These are phyloP conservation scores for Brassica incana DNA, from an alignment of 345 rosid genomes.

Conservation along the genomic window DNA sequence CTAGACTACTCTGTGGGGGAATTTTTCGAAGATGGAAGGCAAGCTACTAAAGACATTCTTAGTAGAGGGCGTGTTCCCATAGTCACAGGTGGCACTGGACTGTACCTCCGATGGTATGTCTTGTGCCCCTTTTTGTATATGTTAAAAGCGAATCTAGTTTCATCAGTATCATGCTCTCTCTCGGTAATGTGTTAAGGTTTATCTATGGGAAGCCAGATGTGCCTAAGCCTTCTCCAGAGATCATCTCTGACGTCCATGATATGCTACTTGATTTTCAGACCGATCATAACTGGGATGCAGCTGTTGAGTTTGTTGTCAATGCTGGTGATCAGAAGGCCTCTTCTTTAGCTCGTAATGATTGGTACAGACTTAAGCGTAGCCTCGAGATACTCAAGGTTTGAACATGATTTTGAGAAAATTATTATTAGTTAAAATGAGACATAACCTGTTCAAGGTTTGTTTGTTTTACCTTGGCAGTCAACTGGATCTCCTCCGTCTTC, in stretches of 20 bases:
- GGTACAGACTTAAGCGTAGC: slow-evolving; percentile 89
- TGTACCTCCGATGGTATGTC: slow-evolving; percentile 84
- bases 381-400: slow-evolving; percentile 92
- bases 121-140: not conserved
- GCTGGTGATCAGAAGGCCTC: slow-evolving; percentile 75
- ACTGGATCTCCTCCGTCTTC: slow-evolving; percentile 90
- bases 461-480: slow-evolving; percentile 48
- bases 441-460: slow-evolving; percentile 24
- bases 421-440: not conserved
- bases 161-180: not conserved
- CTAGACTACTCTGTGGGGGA: slow-evolving; percentile 92
- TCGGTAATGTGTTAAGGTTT: slow-evolving; percentile 54
- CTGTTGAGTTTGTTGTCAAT: slow-evolving; percentile 68
- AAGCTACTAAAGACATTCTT: slow-evolving; percentile 66
- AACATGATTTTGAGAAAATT: not conserved
- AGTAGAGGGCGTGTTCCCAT: slow-evolving; percentile 66
- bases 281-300: slow-evolving; percentile 74
- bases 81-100: slow-evolving; percentile 89
- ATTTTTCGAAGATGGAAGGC: slow-evolving; percentile 76
- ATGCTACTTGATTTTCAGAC: slow-evolving; percentile 64
- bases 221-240: slow-evolving; percentile 74
- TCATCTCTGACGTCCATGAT: slow-evolving; percentile 56
- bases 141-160: not conserved
- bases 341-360: slow-evolving; percentile 69
- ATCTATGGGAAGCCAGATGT: slow-evolving; percentile 92